A percentile compares a stretch with the other conserved stretches of the same genome.
Evolutionary conservation across 345 rosid species (phyloP).

Genomic region (Anacardium occidentale): DNA sequence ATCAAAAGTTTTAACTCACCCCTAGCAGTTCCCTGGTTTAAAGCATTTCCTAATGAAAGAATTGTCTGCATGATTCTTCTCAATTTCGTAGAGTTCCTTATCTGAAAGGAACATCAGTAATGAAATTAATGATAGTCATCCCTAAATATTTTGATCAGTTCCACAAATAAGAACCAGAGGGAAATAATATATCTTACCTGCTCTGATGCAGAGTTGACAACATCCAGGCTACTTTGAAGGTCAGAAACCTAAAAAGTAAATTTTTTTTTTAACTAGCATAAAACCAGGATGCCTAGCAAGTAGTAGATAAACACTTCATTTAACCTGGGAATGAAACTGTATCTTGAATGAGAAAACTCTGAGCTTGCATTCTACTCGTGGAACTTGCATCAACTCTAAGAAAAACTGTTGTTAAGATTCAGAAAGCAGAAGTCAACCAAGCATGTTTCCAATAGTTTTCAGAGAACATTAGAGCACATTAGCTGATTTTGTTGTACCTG

Average conservation of each 20-base stretch:
- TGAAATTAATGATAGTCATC: background rate
- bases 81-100: conserved; percentile 63
- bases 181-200: conserved; percentile 49
- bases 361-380: conserved; percentile 88
- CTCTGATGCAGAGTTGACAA: conserved; percentile 75
- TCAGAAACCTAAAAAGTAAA: conserved; percentile 61
- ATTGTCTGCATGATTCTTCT: conserved; percentile 95
- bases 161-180: conserved; percentile 7
- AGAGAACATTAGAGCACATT: background rate
- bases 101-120: conserved; percentile 37
- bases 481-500: too few species aligned
- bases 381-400: conserved; percentile 85
- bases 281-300: conserved; percentile 11
- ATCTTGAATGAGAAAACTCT: conserved; percentile 90
- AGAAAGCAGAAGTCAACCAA: conserved; percentile 19
- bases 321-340: conserved; percentile 80
- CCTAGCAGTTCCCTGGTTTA: conserved; percentile 96
- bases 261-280: conserved; percentile 18
- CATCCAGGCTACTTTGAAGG: conserved; percentile 63
- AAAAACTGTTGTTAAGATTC: conserved; percentile 62
- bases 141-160: conserved; percentile 1
- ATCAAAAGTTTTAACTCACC: conserved; percentile 51
- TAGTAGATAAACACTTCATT: conserved; percentile 13
- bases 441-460: background rate
- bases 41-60: conserved; percentile 88